Percentiles rank a stretch among this genome's conserved stretches.
These are phyloP conservation scores for Tetragonia tetragonoides DNA, from an alignment of 148 eudicot species.

Conservation along the genomic window DNA sequence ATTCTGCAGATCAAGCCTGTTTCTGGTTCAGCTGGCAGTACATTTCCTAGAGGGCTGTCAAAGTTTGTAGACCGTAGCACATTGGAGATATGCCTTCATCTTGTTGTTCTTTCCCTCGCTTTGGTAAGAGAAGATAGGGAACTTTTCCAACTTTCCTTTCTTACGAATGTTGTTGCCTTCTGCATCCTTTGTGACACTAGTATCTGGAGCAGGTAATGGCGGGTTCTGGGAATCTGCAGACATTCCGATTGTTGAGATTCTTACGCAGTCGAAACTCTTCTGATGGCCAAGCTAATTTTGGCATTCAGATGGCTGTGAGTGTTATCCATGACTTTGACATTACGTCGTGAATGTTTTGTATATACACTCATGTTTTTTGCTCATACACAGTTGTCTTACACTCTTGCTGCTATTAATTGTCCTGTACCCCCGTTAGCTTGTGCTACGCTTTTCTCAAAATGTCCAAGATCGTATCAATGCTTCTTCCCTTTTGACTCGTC, in stretches of 20 bases:
- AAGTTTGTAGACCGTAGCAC: slow-evolving; percentile 86
- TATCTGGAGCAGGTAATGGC: slow-evolving; percentile 86
- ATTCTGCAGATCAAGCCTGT: slow-evolving; percentile 80
- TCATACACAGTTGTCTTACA: not conserved
- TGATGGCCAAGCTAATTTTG: slow-evolving; percentile 83
- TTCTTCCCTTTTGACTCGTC: not conserved
- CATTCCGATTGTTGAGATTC: slow-evolving; percentile 73
- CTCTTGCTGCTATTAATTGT: not conserved
- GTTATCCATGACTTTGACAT: slow-evolving; percentile 2
- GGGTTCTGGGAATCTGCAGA: slow-evolving; percentile 89
- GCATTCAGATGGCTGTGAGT: slow-evolving; percentile 89
- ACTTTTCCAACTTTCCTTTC: not conserved
- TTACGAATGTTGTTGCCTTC: not conserved
- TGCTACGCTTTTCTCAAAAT: too few relatives aligned
- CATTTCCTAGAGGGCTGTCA: slow-evolving; percentile 68
- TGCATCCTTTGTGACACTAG: slow-evolving; percentile 20
- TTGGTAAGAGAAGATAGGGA: slow-evolving; percentile 52
- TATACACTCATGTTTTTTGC: not conserved
- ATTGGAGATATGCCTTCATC: slow-evolving; percentile 92
- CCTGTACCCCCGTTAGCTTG: too few relatives aligned
- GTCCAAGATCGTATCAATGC: too few relatives aligned
- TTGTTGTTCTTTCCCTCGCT: slow-evolving; percentile 75
- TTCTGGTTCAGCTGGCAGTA: slow-evolving; percentile 42
- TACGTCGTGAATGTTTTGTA: not conserved
- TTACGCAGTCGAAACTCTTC: slow-evolving; percentile 74